Conservation (phyloP, 139 green algal genomes). For the Micromonas commoda region DNA sequence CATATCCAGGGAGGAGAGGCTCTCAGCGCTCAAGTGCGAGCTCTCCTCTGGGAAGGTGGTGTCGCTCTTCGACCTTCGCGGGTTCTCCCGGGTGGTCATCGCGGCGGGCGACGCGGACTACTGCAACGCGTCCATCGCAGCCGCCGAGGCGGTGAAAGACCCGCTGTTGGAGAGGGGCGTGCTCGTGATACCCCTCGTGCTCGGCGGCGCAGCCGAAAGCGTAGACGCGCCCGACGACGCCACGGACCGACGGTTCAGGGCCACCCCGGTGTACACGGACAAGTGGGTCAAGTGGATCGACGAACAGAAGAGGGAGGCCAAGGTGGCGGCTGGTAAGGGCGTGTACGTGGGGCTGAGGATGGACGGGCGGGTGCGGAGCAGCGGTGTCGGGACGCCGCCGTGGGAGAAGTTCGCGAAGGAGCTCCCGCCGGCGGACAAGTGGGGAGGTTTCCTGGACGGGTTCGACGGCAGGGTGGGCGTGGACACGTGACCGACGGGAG, state of each 20-base stretch:
- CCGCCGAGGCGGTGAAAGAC: not conserved
- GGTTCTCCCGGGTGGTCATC: constrained; percentile 19
- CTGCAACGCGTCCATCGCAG: not conserved
- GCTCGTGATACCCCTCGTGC: not conserved
- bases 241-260: not conserved
- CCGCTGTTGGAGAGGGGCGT: constrained; percentile 16
- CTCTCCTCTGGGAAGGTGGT: not conserved
- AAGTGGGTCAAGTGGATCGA: constrained; percentile 18
- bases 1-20: constrained; percentile 6
- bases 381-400: not conserved
- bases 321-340: constrained; percentile 1
- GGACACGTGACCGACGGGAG: constrained; percentile 2
- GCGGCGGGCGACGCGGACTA: not conserved
- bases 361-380: constrained; percentile 23
- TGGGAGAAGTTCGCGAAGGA: not conserved
- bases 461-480: constrained; percentile 26
- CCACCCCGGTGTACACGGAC: not conserved
- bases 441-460: constrained; percentile 15
- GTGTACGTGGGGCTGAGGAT: constrained; percentile 23
- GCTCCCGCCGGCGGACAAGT: constrained; percentile 4
- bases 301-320: constrained; percentile 26
- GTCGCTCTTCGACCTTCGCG: not conserved
- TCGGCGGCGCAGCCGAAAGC: not conserved
- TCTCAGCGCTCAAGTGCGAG: not conserved
- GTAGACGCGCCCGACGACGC: not conserved